phyloP scores from a whole-genome alignment of 805 yeast genomes.

The Dipodascopsis uninucleata region DNA sequence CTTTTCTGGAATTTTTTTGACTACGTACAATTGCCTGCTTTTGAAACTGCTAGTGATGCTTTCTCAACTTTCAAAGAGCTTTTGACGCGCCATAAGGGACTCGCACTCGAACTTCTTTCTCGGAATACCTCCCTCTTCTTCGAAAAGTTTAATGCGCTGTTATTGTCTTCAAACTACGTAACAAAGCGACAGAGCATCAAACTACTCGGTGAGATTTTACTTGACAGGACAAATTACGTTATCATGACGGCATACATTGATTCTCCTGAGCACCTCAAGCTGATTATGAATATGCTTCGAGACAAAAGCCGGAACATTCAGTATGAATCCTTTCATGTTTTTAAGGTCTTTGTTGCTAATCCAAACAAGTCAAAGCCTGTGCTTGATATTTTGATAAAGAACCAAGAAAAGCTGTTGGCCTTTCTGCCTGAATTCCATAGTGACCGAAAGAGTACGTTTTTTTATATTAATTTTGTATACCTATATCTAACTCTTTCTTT shows the following conservation, averaged over 20 bases:
- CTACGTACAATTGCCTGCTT: conserved; percentile 69
- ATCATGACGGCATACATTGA: conserved; percentile 76
- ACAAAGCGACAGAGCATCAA: conserved; percentile 85
- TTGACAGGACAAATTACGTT: conserved; percentile 64
- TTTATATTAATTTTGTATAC: background rate
- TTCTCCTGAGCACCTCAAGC: conserved; percentile 75
- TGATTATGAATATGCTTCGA: conserved; percentile 78
- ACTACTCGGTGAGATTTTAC: conserved; percentile 65
- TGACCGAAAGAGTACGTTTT: conserved; percentile 41
- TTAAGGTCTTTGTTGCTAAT: conserved; percentile 91
- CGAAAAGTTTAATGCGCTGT: conserved; percentile 58
- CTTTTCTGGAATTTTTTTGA: conserved; percentile 77
- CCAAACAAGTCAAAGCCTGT: conserved; percentile 83
- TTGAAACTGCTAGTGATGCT: conserved; percentile 88
- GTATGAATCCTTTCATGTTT: conserved; percentile 85
- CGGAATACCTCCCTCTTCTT: conserved; percentile 58
- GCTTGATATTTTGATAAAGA: conserved; percentile 75
- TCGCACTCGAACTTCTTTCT: conserved; percentile 67
- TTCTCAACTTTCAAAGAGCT: conserved; percentile 70
- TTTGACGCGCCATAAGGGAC: conserved; percentile 62
- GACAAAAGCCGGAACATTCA: conserved; percentile 89
- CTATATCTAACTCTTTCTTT: background rate
- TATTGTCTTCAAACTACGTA: conserved; percentile 79
- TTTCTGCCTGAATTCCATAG: conserved; percentile 66
- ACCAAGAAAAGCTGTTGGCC: conserved; percentile 68